Conservation (phyloP, 2,329 filamentous ascomycete genomes). For the Trichoderma sp. region DNA sequence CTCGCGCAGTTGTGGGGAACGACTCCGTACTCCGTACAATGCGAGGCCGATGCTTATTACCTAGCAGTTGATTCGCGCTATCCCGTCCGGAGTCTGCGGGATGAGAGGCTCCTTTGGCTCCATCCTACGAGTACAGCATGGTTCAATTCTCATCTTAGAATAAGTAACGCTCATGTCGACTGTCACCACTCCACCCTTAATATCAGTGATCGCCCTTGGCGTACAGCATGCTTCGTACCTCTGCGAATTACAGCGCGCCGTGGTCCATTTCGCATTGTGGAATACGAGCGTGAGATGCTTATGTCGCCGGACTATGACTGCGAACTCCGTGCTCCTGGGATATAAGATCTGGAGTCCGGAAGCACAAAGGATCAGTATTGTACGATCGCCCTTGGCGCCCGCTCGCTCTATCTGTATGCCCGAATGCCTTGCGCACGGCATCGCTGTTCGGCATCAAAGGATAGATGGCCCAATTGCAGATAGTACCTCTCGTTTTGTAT, state of each 20-base stretch:
- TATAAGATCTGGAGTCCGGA: background rate
- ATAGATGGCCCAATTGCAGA: background rate
- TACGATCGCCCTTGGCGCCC: background rate
- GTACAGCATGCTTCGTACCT: background rate
- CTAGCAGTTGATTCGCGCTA: background rate
- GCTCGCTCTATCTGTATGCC: background rate
- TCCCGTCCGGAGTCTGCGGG: conserved; percentile 7
- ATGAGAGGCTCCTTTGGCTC: background rate
- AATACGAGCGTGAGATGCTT: background rate
- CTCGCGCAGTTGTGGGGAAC: background rate
- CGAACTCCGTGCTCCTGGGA: background rate
- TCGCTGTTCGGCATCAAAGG: background rate
- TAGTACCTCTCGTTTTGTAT: background rate
- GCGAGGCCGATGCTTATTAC: background rate
- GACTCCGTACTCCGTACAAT: background rate
- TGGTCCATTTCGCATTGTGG: background rate
- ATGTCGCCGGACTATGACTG: background rate
- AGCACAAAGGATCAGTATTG: background rate
- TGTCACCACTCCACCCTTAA: conserved; percentile 4
- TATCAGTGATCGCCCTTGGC: conserved; percentile 14
- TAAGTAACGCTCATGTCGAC: background rate
- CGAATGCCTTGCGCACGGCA: background rate
- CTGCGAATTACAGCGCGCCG: background rate
- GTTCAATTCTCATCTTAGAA: background rate
- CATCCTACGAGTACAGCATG: background rate